Conservation (phyloP, 257 asterid species). For the Capsicum baccatum region DNA sequence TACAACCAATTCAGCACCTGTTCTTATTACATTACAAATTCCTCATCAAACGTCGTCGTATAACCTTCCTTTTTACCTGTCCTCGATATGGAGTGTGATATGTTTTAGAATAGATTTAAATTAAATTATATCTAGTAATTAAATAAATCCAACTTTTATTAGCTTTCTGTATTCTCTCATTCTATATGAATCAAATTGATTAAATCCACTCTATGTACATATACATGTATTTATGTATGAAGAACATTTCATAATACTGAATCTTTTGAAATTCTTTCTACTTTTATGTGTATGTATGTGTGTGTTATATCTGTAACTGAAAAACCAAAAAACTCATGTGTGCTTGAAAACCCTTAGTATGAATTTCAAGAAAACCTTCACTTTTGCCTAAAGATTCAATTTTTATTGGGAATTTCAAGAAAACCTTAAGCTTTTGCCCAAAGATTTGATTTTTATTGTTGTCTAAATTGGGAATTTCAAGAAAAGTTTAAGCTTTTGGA, state of each 20-base stretch:
- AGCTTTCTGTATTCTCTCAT: conserved; percentile 8
- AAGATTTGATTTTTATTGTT: background rate
- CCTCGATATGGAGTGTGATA: background rate
- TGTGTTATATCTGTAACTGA: background rate
- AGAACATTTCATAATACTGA: conserved; percentile 11
- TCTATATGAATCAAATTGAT: background rate
- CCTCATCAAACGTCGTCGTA: background rate
- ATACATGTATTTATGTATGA: conserved; percentile 13
- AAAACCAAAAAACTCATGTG: background rate
- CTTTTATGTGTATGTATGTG: background rate
- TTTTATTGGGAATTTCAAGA: background rate
- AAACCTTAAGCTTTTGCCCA: background rate
- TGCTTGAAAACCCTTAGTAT: conserved; percentile 16
- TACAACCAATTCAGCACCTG: background rate
- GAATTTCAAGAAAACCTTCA: background rate
- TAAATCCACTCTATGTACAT: background rate
- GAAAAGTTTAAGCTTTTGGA: background rate
- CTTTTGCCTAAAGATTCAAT: background rate
- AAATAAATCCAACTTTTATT: background rate
- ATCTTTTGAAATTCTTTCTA: background rate
- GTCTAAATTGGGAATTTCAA: background rate
- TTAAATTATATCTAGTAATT: background rate
- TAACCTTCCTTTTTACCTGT: background rate
- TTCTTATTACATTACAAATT: background rate
- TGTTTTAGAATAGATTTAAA: background rate